phyloP scores from a whole-genome alignment of 2,329 filamentous ascomycete genomes.

The Pyrenophora graminea region DNA sequence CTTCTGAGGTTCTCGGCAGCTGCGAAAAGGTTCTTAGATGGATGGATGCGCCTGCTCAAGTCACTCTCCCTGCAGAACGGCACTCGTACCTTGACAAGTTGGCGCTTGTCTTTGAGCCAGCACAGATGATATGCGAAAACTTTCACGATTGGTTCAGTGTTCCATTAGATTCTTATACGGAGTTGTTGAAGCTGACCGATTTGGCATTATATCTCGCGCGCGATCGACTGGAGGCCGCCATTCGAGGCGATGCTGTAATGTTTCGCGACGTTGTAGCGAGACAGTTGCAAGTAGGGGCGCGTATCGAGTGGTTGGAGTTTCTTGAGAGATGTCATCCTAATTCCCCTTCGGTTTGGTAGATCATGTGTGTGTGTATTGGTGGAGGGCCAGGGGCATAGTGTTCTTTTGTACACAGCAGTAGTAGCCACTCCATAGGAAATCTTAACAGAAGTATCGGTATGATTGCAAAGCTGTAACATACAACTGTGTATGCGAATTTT shows the following conservation, averaged over 20 bases:
- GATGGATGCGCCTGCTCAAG: neutral
- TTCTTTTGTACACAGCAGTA: too few relatives aligned
- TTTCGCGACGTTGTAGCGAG: neutral
- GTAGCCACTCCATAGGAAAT: too few relatives aligned
- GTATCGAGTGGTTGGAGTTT: neutral
- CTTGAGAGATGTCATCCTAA: slow-evolving; percentile 1
- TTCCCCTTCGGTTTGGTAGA: neutral
- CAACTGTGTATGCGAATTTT: too few relatives aligned
- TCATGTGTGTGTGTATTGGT: too few relatives aligned
- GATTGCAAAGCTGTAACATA: too few relatives aligned
- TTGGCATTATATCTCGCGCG: neutral
- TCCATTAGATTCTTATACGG: neutral
- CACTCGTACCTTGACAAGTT: neutral
- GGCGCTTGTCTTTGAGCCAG: neutral
- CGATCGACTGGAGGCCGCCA: neutral
- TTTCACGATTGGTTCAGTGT: neutral
- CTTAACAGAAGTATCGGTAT: too few relatives aligned
- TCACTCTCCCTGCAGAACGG: neutral
- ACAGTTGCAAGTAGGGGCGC: neutral
- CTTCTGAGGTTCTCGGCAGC: neutral
- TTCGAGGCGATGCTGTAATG: neutral
- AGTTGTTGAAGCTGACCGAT: neutral
- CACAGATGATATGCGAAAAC: neutral
- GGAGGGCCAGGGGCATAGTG: too few relatives aligned
- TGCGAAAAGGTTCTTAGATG: neutral